Conservation (phyloP, 768 basidiomycete genomes). For the Leccinum subtestaceum region DNA sequence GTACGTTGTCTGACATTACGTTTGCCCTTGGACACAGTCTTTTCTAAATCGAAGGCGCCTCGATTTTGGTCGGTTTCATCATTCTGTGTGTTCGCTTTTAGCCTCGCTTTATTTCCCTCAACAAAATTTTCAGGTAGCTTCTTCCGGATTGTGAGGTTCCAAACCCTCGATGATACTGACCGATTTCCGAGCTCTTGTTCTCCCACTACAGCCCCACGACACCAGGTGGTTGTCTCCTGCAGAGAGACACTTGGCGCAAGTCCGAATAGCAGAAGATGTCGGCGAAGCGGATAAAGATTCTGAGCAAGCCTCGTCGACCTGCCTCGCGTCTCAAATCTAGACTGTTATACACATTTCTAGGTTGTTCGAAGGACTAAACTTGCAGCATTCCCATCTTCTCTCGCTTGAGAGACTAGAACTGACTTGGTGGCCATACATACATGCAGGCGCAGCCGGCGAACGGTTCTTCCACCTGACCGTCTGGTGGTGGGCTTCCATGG, state of each 20-base stretch:
- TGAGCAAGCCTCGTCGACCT: background rate
- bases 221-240: background rate
- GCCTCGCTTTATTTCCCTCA: too few relatives aligned
- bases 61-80: background rate
- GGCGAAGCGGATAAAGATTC: background rate
- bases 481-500: background rate
- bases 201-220: background rate
- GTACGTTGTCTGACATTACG: background rate
- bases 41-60: too few relatives aligned
- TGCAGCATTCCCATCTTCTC: too few relatives aligned
- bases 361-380: background rate
- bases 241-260: background rate
- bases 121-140: background rate
- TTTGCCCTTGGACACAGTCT: too few relatives aligned
- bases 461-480: background rate
- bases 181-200: background rate
- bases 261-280: background rate
- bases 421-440: background rate
- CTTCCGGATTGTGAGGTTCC: background rate
- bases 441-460: background rate
- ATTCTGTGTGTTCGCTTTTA: background rate
- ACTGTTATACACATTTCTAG: background rate
- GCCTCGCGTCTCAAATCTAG: background rate
- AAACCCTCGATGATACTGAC: background rate
- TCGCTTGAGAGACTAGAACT: too few relatives aligned